phyloP scores from a whole-genome alignment of 2,329 filamentous ascomycete species.

The Cladosporium sphaerospermum region DNA sequence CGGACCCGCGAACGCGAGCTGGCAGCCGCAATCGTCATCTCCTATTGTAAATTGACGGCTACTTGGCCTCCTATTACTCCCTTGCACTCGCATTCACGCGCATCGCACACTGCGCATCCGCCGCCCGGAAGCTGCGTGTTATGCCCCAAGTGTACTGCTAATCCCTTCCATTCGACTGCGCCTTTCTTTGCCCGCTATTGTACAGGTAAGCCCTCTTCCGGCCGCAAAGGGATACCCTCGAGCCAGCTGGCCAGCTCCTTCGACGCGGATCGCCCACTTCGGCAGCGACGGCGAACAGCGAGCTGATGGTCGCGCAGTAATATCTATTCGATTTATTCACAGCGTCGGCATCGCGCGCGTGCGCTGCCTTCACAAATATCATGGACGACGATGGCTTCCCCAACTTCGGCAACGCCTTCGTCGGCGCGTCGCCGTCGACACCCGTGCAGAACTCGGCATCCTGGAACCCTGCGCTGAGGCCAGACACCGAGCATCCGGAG shows the following conservation, averaged over 20 bases:
- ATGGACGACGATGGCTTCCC: conserved; percentile 31
- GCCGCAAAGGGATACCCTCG: conserved; percentile 6
- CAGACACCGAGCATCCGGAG: background rate
- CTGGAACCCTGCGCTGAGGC: conserved; percentile 8
- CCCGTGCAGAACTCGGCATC: conserved; percentile 1
- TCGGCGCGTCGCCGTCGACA: conserved; percentile 16
- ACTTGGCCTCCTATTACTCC: background rate
- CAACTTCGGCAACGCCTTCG: conserved; percentile 37
- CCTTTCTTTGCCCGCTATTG: background rate
- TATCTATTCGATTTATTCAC: background rate
- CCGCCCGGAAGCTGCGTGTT: background rate
- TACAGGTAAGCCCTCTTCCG: conserved; percentile 5
- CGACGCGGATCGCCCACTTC: background rate
- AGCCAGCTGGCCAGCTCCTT: conserved; percentile 3
- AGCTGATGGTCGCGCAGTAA: conserved; percentile 8
- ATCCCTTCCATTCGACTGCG: background rate
- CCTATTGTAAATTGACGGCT: background rate
- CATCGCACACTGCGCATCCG: background rate
- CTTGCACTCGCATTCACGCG: background rate
- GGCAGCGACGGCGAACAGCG: background rate
- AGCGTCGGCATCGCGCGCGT: background rate
- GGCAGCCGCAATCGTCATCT: background rate
- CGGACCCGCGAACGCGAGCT: background rate
- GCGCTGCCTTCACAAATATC: conserved; percentile 9
- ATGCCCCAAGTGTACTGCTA: conserved; percentile 8